phyloP scores from a whole-genome alignment of 768 basidiomycete genomes.

The Hemileccinum impolitum region DNA sequence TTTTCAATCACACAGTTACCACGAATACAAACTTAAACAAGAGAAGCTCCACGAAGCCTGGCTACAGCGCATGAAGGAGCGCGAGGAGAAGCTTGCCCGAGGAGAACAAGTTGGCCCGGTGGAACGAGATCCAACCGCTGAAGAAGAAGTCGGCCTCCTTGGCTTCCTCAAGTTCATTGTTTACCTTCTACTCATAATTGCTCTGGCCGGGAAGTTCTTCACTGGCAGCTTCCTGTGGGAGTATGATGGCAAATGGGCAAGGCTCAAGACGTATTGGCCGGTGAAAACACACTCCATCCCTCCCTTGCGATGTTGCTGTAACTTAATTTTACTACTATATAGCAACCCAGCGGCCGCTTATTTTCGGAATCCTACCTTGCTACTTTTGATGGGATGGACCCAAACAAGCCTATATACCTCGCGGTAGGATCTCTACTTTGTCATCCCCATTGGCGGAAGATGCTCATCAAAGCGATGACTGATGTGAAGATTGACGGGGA shows the following conservation, averaged over 20 bases:
- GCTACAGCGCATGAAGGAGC: conserved; percentile 67
- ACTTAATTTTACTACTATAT: neutral
- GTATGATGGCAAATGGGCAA: conserved; percentile 60
- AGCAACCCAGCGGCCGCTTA: conserved; percentile 55
- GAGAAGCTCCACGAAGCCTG: conserved; percentile 60
- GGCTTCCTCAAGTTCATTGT: conserved; percentile 70
- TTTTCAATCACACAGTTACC: conserved; percentile 44
- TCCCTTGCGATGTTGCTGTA: neutral
- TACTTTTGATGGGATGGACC: conserved; percentile 66
- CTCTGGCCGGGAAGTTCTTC: conserved; percentile 76
- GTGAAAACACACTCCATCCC: conserved; percentile 35
- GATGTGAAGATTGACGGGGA: conserved; percentile 77
- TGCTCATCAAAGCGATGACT: conserved; percentile 6
- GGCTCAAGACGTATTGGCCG: conserved; percentile 61
- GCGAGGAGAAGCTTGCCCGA: conserved; percentile 66
- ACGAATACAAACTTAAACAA: conserved; percentile 61
- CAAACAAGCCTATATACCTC: conserved; percentile 71
- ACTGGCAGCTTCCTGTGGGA: conserved; percentile 90
- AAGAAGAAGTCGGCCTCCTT: conserved; percentile 60
- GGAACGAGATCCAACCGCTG: conserved; percentile 69
- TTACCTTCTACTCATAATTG: conserved; percentile 47
- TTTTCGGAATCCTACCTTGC: conserved; percentile 73
- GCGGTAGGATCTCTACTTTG: conserved; percentile 52
- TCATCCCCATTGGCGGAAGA: neutral
- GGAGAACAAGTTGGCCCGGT: conserved; percentile 73